A percentile compares a stretch with the other conserved stretches of the same genome.
Conservation (phyloP, 1,139 yeast genomes). For the Ogataea hybrid region DNA sequence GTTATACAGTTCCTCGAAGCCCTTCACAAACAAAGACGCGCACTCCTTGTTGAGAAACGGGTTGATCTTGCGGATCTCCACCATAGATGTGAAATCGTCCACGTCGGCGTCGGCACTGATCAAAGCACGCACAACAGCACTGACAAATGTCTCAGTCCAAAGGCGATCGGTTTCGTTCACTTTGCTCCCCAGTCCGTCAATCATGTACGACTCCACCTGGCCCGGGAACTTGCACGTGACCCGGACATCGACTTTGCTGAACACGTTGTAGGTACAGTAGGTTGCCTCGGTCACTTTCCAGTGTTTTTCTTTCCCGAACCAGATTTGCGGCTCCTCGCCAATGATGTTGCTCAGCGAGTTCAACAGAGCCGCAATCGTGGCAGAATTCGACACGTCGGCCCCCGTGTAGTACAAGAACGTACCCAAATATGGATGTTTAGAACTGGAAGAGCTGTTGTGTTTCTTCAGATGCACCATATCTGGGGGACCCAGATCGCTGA, state of each 20-base stretch:
- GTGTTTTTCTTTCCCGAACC: slow-evolving; percentile 56
- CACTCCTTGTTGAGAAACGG: slow-evolving; percentile 57
- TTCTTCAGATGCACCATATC: slow-evolving; percentile 55
- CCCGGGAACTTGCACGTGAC: slow-evolving; percentile 72
- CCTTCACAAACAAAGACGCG: slow-evolving; percentile 45
- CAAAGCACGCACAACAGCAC: slow-evolving; percentile 51
- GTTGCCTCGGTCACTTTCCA: slow-evolving; percentile 58
- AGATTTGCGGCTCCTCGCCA: slow-evolving; percentile 48
- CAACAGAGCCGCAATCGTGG: slow-evolving; percentile 57
- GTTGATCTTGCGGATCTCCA: slow-evolving; percentile 60
- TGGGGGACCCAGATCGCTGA: slow-evolving; percentile 58
- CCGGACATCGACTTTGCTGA: slow-evolving; percentile 65
- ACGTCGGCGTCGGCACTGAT: slow-evolving; percentile 65
- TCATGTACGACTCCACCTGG: slow-evolving; percentile 38
- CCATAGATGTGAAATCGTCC: slow-evolving; percentile 54
- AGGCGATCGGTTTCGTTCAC: slow-evolving; percentile 64
- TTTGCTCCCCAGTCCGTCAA: slow-evolving; percentile 37
- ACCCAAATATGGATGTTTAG: slow-evolving; percentile 39
- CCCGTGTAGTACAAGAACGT: slow-evolving; percentile 59
- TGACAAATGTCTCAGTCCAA: slow-evolving; percentile 73
- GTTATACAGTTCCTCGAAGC: slow-evolving; percentile 49
- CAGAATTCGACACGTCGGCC: slow-evolving; percentile 54
- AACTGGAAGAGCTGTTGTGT: slow-evolving; percentile 38
- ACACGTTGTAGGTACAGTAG: slow-evolving; percentile 66
- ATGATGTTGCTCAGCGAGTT: slow-evolving; percentile 52